Percentiles rank a stretch among this genome's conserved stretches.
phyloP scores from a whole-genome alignment of 345 rosid genomes.

The Bruguiera gymnorhiza region DNA sequence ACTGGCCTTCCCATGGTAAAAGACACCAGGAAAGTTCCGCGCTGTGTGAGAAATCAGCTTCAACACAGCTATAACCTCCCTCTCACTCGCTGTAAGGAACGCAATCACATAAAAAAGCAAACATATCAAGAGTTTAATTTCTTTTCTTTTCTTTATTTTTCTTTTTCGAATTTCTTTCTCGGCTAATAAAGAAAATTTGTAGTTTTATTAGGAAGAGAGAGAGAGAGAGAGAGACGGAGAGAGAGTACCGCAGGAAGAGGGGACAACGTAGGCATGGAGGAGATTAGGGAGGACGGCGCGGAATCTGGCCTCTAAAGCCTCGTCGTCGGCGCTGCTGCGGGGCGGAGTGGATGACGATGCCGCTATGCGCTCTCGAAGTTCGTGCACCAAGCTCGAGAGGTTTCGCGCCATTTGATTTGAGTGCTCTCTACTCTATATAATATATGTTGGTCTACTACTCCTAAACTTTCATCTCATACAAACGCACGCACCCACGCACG shows the following conservation, averaged over 20 bases:
- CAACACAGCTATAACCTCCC: constrained; percentile 76
- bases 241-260: constrained; percentile 62
- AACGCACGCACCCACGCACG: too few relatives aligned
- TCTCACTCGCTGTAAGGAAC: constrained; percentile 57
- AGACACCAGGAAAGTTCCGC: constrained; percentile 72
- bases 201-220: too few relatives aligned
- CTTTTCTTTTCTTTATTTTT: too few relatives aligned
- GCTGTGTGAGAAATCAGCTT: constrained; percentile 81
- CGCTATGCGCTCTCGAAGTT: constrained; percentile 79
- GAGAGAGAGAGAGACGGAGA: too few relatives aligned
- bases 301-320: constrained; percentile 58
- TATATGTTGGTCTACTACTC: too few relatives aligned
- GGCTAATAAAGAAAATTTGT: too few relatives aligned
- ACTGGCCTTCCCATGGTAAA: constrained; percentile 71
- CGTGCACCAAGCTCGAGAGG: constrained; percentile 73
- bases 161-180: too few relatives aligned
- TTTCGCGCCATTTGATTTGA: constrained; percentile 26
- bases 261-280: constrained; percentile 65
- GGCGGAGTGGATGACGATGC: constrained; percentile 61
- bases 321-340: constrained; percentile 41
- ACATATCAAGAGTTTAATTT: too few relatives aligned
- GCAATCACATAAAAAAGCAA: background rate
- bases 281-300: constrained; percentile 80
- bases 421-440: background rate
- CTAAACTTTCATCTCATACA: too few relatives aligned